Evolutionary conservation across 2,329 filamentous ascomycete genomes (phyloP).

Genomic region (Pseudogymnoascus destructans): DNA sequence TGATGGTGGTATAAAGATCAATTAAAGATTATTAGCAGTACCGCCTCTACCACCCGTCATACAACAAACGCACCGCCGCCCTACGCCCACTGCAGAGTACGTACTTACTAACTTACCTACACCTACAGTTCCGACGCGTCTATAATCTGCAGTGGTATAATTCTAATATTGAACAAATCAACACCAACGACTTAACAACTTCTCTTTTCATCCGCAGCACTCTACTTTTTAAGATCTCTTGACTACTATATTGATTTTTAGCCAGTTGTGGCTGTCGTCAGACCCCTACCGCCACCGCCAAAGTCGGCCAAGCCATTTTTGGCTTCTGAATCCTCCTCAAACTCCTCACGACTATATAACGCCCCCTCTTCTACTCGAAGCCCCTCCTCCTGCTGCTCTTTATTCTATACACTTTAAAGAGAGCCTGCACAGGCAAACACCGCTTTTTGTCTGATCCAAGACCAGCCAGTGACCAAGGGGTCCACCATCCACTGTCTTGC

Average conservation of each 20-base stretch:
- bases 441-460: not conserved
- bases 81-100: not conserved
- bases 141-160: not conserved
- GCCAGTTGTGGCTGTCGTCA: not conserved
- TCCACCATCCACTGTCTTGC: not conserved
- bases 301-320: not conserved
- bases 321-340: not conserved
- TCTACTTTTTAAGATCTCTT: not conserved
- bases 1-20: not conserved
- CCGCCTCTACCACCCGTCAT: not conserved
- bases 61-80: not conserved
- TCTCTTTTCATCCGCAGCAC: not conserved
- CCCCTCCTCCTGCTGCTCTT: not conserved
- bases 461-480: not conserved
- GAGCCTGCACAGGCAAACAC: not conserved
- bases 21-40: conserved; percentile 1
- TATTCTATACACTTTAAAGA: not conserved
- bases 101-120: not conserved
- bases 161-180: not conserved
- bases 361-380: not conserved
- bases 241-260: not conserved
- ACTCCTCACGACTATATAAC: not conserved
- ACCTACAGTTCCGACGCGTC: not conserved
- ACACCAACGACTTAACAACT: not conserved
- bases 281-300: not conserved